Base-by-base conservation (phyloP, 2,329 filamentous ascomycete species). In the Colletotrichum graminicola region DNA sequence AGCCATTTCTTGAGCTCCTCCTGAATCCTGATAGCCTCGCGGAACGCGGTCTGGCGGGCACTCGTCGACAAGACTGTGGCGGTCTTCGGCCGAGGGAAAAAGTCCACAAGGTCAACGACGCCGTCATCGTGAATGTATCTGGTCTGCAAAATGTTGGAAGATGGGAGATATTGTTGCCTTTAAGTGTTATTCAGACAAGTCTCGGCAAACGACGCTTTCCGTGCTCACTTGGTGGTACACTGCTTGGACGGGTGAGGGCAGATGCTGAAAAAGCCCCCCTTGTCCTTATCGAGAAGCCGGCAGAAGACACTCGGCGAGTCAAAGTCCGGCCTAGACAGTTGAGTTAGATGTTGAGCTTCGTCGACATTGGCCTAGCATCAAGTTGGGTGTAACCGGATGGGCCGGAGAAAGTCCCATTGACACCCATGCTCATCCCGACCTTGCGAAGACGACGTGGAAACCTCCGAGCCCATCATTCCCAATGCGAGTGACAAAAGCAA, bases 291-390 rank as follows among this genome's bases (percentile, higher is more conserved):
- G 3, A 94, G 81, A 21, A 94, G 84, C 51, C 92, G 89, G 77
- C 91, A 93, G 78, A 94, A 94, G 61, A 94, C 82, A 0, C 91
- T 91, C 0, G 92, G 92, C 7, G 92, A 94, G 79, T 94, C 92
- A 77, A 94, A 94, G 75, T 93, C 89, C 3, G 92, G 92, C 92
- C 89, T 92, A 49, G 6, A 62, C 26, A 18, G 26, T 5, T 4
- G 23, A 11, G 52, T 56, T 34, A 64, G 39, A 43, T 39, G 10
- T 76, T 18, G 36, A 29, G 60, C 6, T 62, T 41, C 45, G 6
- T 11, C 21, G 12, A n/a, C 18, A 36, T 41, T 21, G 6, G 34
- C 26, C 8, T 1, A 4, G 26, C 3, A 18, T 34, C 5, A 16
- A 43, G 18, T 6, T 11, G 11, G 14, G 11, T 10, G 41, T 26